A percentile compares a stretch with the other conserved stretches of the same genome.
These are phyloP conservation scores for Plantago major DNA, from an alignment of 257 asterid species.

Conservation along the genomic window DNA sequence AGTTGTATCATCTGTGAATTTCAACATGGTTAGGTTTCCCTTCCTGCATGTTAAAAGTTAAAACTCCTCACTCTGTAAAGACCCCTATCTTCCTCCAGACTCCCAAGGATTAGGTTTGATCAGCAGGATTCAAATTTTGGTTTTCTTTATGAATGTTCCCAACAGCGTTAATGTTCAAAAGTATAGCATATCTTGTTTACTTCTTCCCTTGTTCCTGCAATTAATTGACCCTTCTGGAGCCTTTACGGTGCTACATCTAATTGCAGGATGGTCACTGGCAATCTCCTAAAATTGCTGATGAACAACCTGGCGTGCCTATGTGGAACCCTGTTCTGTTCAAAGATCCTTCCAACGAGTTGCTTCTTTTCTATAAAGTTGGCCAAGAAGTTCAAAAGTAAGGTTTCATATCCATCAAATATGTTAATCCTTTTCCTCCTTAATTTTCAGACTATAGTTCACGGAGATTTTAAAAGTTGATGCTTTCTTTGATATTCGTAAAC, in stretches of 20 bases:
- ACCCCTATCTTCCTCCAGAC: too few species aligned
- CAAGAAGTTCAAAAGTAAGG: constrained; percentile 84
- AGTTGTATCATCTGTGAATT: too few species aligned
- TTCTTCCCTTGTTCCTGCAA: not conserved
- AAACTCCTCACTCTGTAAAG: too few species aligned
- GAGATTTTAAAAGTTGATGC: not conserved
- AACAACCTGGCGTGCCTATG: constrained; percentile 69
- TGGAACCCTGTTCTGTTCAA: constrained; percentile 90
- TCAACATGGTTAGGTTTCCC: too few species aligned
- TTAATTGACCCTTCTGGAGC: not conserved
- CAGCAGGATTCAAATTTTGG: too few species aligned
- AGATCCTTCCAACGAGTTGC: constrained; percentile 65
- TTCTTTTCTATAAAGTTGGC: constrained; percentile 79
- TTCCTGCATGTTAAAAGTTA: too few species aligned
- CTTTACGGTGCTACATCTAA: constrained; percentile 5
- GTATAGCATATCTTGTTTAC: too few species aligned
- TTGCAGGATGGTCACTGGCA: constrained; percentile 76
- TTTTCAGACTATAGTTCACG: not conserved
- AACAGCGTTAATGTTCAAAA: too few species aligned
- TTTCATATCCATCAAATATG: constrained; percentile 5
- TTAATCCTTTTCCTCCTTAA: not conserved
- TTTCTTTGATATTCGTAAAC: not conserved
- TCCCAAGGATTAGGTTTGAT: too few species aligned
- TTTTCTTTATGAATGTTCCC: too few species aligned
- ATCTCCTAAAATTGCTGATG: constrained; percentile 74